Conservation (phyloP, 2,329 filamentous ascomycete species). For the Anisogramma anomala region DNA sequence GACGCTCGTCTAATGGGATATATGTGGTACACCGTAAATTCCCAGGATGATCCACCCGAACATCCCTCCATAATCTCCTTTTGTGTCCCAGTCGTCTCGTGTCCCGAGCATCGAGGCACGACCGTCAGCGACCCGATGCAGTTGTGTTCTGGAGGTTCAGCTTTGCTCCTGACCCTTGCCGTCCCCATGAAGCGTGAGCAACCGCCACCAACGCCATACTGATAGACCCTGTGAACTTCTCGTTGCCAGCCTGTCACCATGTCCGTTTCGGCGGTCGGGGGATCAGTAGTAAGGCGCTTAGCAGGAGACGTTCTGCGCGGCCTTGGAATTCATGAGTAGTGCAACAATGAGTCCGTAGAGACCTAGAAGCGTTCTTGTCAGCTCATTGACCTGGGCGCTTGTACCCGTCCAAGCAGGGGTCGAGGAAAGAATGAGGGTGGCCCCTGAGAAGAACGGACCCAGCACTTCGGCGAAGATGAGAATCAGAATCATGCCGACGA, state of each 20-base stretch:
- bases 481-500: slow-evolving; percentile 97
- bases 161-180: slow-evolving; percentile 3
- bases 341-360: slow-evolving; percentile 98
- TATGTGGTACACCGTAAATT: slow-evolving; percentile 38
- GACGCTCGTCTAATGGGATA: slow-evolving; percentile 34
- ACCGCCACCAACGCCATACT: slow-evolving; percentile 18
- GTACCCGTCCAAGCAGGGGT: not conserved
- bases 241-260: slow-evolving; percentile 12
- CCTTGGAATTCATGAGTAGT: slow-evolving; percentile 98
- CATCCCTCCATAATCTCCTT: slow-evolving; percentile 17
- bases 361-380: slow-evolving; percentile 42
- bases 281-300: slow-evolving; percentile 27
- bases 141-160: slow-evolving; percentile 1
- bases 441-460: slow-evolving; percentile 45
- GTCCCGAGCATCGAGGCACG: not conserved
- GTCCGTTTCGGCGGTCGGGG: slow-evolving; percentile 5
- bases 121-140: slow-evolving; percentile 8
- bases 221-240: slow-evolving; percentile 1
- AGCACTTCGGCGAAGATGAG: slow-evolving; percentile 99
- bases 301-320: slow-evolving; percentile 51
- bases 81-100: slow-evolving; percentile 7
- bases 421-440: not conserved
- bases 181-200: slow-evolving; percentile 17
- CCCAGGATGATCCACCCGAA: slow-evolving; percentile 10
- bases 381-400: not conserved